Conservation (phyloP, 2,329 filamentous ascomycete genomes). For the Lomentospora prolificans region DNA sequence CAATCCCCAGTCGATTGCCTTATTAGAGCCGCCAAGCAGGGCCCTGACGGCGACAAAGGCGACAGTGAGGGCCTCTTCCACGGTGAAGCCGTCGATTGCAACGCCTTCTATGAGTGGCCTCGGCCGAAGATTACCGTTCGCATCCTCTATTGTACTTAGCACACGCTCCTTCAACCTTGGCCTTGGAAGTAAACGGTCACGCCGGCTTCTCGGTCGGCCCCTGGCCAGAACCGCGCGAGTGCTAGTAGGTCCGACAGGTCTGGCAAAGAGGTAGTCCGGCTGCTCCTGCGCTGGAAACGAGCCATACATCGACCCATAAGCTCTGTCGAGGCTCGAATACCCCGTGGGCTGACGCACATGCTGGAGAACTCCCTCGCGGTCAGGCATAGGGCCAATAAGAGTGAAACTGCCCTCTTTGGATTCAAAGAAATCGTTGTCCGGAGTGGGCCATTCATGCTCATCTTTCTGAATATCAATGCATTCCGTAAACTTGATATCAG, state of each 20-base stretch:
- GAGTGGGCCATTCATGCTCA: conserved; percentile 22
- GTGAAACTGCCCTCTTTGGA: conserved; percentile 27
- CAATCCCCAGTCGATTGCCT: conserved; percentile 51
- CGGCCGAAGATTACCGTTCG: neutral
- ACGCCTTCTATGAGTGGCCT: neutral
- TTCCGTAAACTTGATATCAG: conserved; percentile 8
- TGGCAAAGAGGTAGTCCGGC: neutral
- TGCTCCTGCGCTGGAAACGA: conserved; percentile 1
- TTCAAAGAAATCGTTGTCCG: conserved; percentile 25
- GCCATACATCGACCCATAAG: conserved; percentile 3
- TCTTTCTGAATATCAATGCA: conserved; percentile 16
- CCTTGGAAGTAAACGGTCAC: conserved; percentile 5
- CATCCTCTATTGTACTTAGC: conserved; percentile 7
- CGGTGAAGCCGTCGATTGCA: conserved; percentile 1
- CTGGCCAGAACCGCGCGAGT: conserved; percentile 6
- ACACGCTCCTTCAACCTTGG: conserved; percentile 8
- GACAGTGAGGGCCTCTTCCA: conserved; percentile 32
- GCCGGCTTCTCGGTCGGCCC: conserved; percentile 10
- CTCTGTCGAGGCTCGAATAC: neutral
- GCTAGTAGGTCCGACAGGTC: neutral
- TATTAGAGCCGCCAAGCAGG: conserved; percentile 50
- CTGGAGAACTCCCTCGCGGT: conserved; percentile 10
- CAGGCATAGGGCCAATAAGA: conserved; percentile 34
- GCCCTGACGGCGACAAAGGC: conserved; percentile 49
- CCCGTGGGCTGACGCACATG: neutral